Conservation (phyloP, 139 green algal species). For the Ettlia oleoabundans region DNA sequence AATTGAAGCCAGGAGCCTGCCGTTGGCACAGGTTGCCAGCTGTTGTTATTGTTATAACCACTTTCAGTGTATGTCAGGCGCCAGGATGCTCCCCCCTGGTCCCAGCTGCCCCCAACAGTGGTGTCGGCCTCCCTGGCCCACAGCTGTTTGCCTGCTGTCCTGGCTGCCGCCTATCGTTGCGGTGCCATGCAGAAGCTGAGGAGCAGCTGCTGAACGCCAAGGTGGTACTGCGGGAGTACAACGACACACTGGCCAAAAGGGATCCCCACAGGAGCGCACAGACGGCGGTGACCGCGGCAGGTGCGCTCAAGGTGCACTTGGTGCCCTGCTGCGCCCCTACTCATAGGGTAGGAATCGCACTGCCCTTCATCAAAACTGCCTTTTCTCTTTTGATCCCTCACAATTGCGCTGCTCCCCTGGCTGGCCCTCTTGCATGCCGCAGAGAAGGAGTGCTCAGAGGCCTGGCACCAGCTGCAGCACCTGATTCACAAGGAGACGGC, state of each 20-base stretch:
- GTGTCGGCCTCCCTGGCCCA: too few relatives aligned
- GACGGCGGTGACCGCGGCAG: neutral
- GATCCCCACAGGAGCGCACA: constrained; percentile 15
- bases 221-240: constrained; percentile 35
- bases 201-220: constrained; percentile 44
- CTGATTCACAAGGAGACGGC: constrained; percentile 34
- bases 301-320: neutral
- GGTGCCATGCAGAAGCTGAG: constrained; percentile 10
- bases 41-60: neutral
- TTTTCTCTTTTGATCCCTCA: too few relatives aligned
- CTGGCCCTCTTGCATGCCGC: neutral
- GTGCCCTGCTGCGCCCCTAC: too few relatives aligned
- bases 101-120: too few relatives aligned
- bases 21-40: neutral
- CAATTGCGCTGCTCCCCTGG: neutral
- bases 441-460: constrained; percentile 30
- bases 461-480: constrained; percentile 38
- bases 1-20: too few relatives aligned
- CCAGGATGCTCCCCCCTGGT: too few relatives aligned
- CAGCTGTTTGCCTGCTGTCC: neutral
- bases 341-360: neutral
- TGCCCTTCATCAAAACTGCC: neutral
- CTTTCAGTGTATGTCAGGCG: too few relatives aligned
- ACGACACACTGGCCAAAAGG: neutral
- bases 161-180: neutral